phyloP scores from a whole-genome alignment of 805 yeast species.

The Kuraishia molischiana region DNA sequence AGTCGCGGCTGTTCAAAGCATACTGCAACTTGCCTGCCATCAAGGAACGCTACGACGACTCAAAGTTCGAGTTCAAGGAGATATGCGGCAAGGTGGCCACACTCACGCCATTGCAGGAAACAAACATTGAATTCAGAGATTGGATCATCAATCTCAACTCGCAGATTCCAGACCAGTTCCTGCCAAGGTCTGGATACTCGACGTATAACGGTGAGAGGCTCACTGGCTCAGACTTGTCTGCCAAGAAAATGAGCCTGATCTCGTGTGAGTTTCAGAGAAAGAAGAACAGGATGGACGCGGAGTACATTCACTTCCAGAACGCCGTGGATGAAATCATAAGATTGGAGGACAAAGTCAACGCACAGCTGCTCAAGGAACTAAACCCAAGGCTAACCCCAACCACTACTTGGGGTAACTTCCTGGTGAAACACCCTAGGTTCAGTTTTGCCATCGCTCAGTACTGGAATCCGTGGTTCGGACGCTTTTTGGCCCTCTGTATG shows the following conservation, averaged over 20 bases:
- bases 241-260: constrained; percentile 15
- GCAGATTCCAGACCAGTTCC: constrained; percentile 25
- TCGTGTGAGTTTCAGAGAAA: constrained; percentile 42
- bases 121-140: constrained; percentile 38
- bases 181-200: constrained; percentile 4
- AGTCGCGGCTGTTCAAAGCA: constrained; percentile 15
- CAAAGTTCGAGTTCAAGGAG: constrained; percentile 53
- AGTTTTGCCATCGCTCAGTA: constrained; percentile 31
- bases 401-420: constrained; percentile 14
- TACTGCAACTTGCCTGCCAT: constrained; percentile 48
- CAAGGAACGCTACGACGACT: constrained; percentile 55
- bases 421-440: constrained; percentile 27
- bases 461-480: constrained; percentile 34
- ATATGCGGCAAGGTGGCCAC: constrained; percentile 49
- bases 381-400: constrained; percentile 18
- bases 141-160: constrained; percentile 55
- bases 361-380: constrained; percentile 23
- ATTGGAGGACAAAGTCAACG: constrained; percentile 48
- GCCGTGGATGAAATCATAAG: constrained; percentile 37
- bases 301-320: constrained; percentile 45
- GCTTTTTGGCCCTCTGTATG: constrained; percentile 32
- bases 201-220: constrained; percentile 15
- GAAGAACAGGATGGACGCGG: constrained; percentile 40
- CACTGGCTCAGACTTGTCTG: constrained; percentile 3
- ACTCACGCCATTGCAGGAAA: constrained; percentile 34